Evolutionary conservation across 306 rosid species (phyloP).

Genomic region (Hippophae rhamnoides): DNA sequence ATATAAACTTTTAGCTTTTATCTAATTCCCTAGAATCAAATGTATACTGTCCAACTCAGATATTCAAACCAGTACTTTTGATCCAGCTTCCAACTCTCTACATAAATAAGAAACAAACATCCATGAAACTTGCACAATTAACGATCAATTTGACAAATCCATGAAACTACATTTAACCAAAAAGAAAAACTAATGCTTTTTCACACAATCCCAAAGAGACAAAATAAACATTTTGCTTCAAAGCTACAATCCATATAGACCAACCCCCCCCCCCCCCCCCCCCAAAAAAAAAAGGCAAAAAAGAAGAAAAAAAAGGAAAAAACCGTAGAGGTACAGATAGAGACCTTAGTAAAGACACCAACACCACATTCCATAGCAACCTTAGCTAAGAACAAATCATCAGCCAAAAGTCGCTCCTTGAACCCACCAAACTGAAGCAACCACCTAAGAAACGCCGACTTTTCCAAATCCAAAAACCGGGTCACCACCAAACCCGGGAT

Average conservation of each 20-base stretch:
- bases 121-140: too few relatives aligned
- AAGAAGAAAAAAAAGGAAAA: background rate
- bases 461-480: conserved; percentile 63
- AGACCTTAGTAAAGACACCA: conserved; percentile 87
- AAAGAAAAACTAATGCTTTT: too few relatives aligned
- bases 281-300: background rate
- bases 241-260: background rate
- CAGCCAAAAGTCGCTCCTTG: conserved; percentile 81
- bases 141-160: too few relatives aligned
- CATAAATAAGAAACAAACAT: too few relatives aligned
- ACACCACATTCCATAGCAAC: conserved; percentile 86
- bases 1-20: too few relatives aligned
- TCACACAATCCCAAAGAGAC: too few relatives aligned
- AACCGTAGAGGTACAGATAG: background rate
- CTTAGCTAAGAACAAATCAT: conserved; percentile 83
- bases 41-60: too few relatives aligned
- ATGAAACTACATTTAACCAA: too few relatives aligned
- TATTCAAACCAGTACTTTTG: too few relatives aligned
- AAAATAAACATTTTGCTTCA: too few relatives aligned
- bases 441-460: conserved; percentile 56
- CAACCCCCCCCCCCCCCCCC: background rate
- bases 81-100: too few relatives aligned
- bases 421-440: conserved; percentile 72
- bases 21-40: too few relatives aligned
- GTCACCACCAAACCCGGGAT: conserved; percentile 64